Percentiles rank a stretch among this genome's conserved stretches.
phyloP scores from a whole-genome alignment of 2,329 filamentous ascomycete species.

The Paecilomyces variotii region DNA sequence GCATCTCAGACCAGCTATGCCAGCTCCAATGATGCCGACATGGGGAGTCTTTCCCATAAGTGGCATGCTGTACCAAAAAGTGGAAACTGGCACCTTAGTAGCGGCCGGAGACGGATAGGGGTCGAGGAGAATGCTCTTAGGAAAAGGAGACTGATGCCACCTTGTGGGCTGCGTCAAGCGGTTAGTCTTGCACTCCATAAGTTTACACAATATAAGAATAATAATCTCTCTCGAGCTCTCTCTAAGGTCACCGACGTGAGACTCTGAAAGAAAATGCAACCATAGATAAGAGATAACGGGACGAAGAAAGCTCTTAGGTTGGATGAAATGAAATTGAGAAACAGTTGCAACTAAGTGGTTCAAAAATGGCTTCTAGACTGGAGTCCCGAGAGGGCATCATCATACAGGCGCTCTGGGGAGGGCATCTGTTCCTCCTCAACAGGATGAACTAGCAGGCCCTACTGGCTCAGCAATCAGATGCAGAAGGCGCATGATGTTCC shows the following conservation, averaged over 20 bases:
- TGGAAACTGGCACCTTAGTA: constrained; percentile 7
- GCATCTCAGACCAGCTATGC: constrained; percentile 52
- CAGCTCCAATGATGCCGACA: constrained; percentile 54
- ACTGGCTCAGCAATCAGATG: not conserved
- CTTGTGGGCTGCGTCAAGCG: constrained; percentile 5
- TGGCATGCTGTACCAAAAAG: constrained; percentile 6
- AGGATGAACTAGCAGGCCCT: not conserved
- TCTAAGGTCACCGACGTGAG: no score
- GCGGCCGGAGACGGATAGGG: constrained; percentile 5
- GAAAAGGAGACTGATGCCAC: constrained; percentile 2
- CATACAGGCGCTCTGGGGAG: not conserved
- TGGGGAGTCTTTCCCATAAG: constrained; percentile 36
- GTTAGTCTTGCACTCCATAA: constrained; percentile 11
- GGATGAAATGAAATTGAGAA: not conserved
- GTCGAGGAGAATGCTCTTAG: not conserved
- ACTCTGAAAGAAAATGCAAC: not conserved
- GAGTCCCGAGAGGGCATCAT: not conserved
- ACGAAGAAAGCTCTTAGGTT: not conserved
- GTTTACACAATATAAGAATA: not conserved
- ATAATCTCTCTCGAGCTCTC: no score
- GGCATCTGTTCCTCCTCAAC: not conserved
- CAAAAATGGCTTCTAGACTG: not conserved
- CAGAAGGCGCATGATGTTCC: not conserved
- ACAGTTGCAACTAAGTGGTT: not conserved
- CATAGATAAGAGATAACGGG: not conserved